Evolutionary conservation across 2,329 filamentous ascomycete species (phyloP), one percentile per base, ranked within the genome.

Genomic region (Emmonsia crescens): DNA sequence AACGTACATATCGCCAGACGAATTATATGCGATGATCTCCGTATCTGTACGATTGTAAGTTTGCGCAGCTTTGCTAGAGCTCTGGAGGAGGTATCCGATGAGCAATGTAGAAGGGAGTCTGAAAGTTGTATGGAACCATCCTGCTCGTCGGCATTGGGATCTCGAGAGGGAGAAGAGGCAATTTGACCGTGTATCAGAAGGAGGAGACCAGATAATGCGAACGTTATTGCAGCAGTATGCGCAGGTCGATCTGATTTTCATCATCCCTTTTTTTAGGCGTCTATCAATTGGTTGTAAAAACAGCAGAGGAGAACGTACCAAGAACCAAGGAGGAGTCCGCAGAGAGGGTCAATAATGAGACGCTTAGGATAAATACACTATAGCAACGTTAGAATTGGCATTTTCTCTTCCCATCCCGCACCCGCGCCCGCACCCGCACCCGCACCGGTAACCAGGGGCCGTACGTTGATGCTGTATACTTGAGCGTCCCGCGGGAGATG

Each of bases 231-330:
- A 21, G 73, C 68, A 6, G 78, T 74, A 65, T 78, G 77, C 16
- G 79, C 65, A 3, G 80, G 79, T 57, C 76, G 77, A 65, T 80
- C 80, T 79, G 61, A 36, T 40, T 54, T 31, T 52, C 27, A 14
- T 33, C 6, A 29, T 33, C 24, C 49, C 12, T 31, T 52, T 16
- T 10, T 29, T 59, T 68, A 56, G 69, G 68, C 62, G 21, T 60
- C 48, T 61, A 61, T 54, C 60, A 27, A 42, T 29, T 38, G 36
- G 19, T 57, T 56, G 29, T 21, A 49, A 38, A n/a, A 29, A 31
- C 61, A 40, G 36, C 36, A 21, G 9, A 14, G 16, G 27, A 46
- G n/a, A 16, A 57, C 21, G 42, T 42, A 60, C 38, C 51, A 33
- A 54, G 27, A 27, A 31, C 36, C 2, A 31, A 16, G 38, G 48